phyloP scores from a whole-genome alignment of 768 basidiomycete species.

The Naganishia vishniacii region DNA sequence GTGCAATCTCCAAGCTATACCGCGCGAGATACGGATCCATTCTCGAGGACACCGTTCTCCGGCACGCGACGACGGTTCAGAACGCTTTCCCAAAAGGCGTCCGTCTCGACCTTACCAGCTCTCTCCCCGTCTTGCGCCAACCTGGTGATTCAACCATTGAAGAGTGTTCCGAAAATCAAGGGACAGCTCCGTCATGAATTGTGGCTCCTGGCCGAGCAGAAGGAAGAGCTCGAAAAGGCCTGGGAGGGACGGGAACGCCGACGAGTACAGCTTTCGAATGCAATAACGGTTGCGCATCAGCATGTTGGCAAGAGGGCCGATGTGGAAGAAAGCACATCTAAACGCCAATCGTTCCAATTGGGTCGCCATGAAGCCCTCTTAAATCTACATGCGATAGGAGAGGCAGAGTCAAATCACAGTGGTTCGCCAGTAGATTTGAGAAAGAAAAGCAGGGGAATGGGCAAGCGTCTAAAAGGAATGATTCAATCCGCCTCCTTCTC shows the following conservation, averaged over 20 bases:
- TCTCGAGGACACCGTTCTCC: background rate
- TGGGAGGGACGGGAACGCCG: conserved; percentile 20
- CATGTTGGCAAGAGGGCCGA: background rate
- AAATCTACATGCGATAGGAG: background rate
- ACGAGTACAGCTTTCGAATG: background rate
- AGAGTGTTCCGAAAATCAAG: background rate
- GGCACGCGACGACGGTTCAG: conserved; percentile 11
- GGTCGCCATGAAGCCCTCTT: background rate
- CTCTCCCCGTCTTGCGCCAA: background rate
- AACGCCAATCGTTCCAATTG: conserved; percentile 15
- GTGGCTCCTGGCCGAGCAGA: background rate
- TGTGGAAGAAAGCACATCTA: background rate
- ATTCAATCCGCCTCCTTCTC: conserved; percentile 22
- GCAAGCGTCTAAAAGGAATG: conserved; percentile 22
- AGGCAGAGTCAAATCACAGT: background rate
- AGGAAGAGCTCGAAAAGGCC: conserved; percentile 8
- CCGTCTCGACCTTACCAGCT: background rate
- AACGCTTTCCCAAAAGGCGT: conserved; percentile 1
- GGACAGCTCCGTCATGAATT: background rate
- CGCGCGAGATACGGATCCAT: background rate
- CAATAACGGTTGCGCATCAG: background rate
- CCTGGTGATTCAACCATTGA: conserved; percentile 14
- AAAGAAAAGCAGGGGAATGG: conserved; percentile 24
- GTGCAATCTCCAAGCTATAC: background rate
- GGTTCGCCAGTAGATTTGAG: background rate